Conservation (phyloP, 1,139 yeast species). For the Pichia sp. region DNA sequence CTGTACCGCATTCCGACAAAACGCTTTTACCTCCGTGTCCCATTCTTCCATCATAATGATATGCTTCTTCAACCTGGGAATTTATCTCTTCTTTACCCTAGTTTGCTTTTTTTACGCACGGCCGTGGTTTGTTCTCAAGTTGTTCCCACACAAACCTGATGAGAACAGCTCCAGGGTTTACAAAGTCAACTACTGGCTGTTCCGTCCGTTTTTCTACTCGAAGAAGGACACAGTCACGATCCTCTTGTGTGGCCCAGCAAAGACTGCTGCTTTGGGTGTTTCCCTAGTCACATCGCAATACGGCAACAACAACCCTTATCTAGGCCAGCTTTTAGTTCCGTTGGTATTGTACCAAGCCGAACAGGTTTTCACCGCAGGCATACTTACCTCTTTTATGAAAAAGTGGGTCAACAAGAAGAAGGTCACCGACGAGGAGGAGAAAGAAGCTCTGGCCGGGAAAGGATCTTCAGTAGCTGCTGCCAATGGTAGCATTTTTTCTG, state of each 20-base stretch:
- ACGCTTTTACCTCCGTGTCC: constrained; percentile 65
- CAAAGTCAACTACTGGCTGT: constrained; percentile 35
- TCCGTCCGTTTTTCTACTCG: constrained; percentile 67
- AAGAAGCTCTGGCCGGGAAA: neutral
- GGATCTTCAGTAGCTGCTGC: neutral
- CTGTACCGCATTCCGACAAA: constrained; percentile 80
- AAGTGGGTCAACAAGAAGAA: constrained; percentile 19
- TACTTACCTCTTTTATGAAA: constrained; percentile 18
- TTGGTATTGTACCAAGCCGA: constrained; percentile 81
- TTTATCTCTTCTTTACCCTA: constrained; percentile 68
- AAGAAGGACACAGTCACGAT: constrained; percentile 71
- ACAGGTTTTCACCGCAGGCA: constrained; percentile 47
- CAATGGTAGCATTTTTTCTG: neutral
- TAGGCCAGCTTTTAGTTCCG: constrained; percentile 75
- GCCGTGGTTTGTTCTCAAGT: constrained; percentile 45
- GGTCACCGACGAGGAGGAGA: neutral
- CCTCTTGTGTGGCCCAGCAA: constrained; percentile 88
- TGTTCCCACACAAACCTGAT: constrained; percentile 46
- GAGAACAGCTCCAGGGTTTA: constrained; percentile 42
- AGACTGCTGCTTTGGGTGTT: constrained; percentile 88
- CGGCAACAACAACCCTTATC: constrained; percentile 53
- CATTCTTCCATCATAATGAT: constrained; percentile 62
- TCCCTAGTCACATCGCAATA: constrained; percentile 77
- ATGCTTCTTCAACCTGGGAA: constrained; percentile 76
- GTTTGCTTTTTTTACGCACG: constrained; percentile 57